These are phyloP conservation scores for Cutaneotrichosporon dermatis DNA, from an alignment of 1,284 basidiomycete species.

Conservation along the genomic window DNA sequence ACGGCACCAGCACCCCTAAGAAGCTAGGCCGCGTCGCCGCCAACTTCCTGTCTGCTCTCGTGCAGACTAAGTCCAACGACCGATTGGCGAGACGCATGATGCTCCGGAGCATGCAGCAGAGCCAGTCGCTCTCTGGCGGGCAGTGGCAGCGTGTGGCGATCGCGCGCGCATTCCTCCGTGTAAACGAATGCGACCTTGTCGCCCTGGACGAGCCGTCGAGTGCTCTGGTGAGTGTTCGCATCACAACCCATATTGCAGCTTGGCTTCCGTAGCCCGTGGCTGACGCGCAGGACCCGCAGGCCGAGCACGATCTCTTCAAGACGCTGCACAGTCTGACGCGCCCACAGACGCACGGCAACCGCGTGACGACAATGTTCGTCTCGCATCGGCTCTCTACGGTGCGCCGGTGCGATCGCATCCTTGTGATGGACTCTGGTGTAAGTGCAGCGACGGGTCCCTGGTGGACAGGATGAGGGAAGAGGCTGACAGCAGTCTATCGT, in stretches of 20 bases:
- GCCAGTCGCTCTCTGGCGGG: constrained; percentile 16
- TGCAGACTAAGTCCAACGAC: too few relatives aligned
- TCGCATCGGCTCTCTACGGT: constrained; percentile 62
- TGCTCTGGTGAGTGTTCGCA: constrained; percentile 50
- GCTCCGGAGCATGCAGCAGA: too few relatives aligned
- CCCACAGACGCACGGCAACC: constrained; percentile 23
- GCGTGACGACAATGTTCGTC: constrained; percentile 70
- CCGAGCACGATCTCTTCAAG: constrained; percentile 67
- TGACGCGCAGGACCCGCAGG: constrained; percentile 56
- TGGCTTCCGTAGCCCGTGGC: too few relatives aligned
- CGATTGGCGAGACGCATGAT: too few relatives aligned
- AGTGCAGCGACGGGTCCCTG: too few relatives aligned
- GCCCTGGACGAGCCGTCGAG: constrained; percentile 57
- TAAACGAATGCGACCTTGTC: constrained; percentile 50
- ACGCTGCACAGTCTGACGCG: constrained; percentile 21
- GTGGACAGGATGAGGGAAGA: too few relatives aligned
- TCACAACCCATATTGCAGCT: too few relatives aligned
- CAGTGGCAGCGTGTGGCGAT: constrained; percentile 82
- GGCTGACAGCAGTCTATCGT: too few relatives aligned
- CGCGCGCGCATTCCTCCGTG: constrained; percentile 75
- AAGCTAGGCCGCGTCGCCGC: neutral
- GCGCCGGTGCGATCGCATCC: constrained; percentile 47
- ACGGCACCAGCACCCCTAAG: neutral
- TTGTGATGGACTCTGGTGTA: too few relatives aligned
- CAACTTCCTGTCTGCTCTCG: neutral